A percentile compares a stretch with the other conserved stretches of the same genome.
Evolutionary conservation across 345 rosid genomes (phyloP).

Genomic region (Euphorbia pulcherrima): DNA sequence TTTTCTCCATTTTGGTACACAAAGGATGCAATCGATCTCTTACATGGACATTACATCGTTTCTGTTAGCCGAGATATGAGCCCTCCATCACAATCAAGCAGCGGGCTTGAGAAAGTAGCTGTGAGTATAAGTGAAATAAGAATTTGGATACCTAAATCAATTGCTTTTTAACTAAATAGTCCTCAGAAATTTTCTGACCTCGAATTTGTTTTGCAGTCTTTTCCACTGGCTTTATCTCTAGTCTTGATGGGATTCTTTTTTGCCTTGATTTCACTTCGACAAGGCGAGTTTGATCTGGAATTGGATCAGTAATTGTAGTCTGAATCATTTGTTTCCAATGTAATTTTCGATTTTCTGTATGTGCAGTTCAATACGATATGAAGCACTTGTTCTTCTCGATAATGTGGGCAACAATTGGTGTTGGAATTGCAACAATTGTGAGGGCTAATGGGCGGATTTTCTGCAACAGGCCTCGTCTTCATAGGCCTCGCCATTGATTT

Average conservation of each 20-base stretch:
- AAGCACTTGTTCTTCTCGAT: conserved; percentile 58
- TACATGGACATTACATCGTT: conserved; percentile 35
- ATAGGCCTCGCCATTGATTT: conserved; percentile 60
- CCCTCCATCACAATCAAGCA: conserved; percentile 52
- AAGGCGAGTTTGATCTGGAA: conserved; percentile 44
- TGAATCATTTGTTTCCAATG: no score
- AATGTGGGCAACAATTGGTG: conserved; percentile 60
- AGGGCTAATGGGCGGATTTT: conserved; percentile 82
- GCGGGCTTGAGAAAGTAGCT: conserved; percentile 70
- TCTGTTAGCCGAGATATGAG: conserved; percentile 60
- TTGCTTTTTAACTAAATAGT: not conserved
- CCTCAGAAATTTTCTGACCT: conserved; percentile 5
- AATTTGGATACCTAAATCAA: no score
- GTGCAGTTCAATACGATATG: conserved; percentile 58
- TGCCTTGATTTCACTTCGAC: conserved; percentile 54
- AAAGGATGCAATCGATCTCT: conserved; percentile 34
- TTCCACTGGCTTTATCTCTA: conserved; percentile 62
- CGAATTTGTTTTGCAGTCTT: conserved; percentile 47
- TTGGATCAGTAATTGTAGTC: not conserved
- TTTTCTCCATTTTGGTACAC: not conserved
- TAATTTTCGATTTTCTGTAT: conserved; percentile 2
- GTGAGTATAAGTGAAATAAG: conserved; percentile 45
- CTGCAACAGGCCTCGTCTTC: conserved; percentile 92
- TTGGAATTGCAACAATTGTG: conserved; percentile 54
- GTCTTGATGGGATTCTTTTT: conserved; percentile 60